Percentiles rank a stretch among this genome's conserved stretches.
These are phyloP conservation scores for Urochloa ruziziensis DNA, from an alignment of 176 grass and related monocot species.

Conservation along the genomic window DNA sequence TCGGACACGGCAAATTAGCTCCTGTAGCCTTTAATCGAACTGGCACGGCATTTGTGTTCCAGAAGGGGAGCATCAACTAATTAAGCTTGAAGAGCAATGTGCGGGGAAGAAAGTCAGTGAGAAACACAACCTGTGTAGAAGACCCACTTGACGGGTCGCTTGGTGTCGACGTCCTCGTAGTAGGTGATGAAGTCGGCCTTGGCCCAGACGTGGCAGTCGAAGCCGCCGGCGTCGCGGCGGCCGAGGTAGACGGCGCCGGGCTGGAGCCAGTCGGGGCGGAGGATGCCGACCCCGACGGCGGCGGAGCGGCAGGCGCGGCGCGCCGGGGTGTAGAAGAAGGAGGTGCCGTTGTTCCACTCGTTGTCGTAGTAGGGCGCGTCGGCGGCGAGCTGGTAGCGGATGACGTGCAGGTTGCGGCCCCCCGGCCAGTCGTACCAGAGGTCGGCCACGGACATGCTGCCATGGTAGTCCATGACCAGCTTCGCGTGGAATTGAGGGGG, in stretches of 20 bases:
- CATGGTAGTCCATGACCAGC: slow-evolving; percentile 38
- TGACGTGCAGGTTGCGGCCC: slow-evolving; percentile 66
- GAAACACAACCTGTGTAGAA: slow-evolving; percentile 52
- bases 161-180: slow-evolving; percentile 64
- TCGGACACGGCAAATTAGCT: not conserved
- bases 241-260: slow-evolving; percentile 57
- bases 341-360: slow-evolving; percentile 74
- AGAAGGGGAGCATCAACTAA: not conserved
- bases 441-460: slow-evolving; percentile 59
- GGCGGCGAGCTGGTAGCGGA: slow-evolving; percentile 51
- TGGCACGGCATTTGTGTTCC: not conserved
- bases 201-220: slow-evolving; percentile 56
- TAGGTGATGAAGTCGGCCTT: slow-evolving; percentile 78
- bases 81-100: not conserved
- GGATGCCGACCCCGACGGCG: slow-evolving; percentile 47
- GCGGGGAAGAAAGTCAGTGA: not conserved
- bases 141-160: slow-evolving; percentile 68
- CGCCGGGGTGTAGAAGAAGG: slow-evolving; percentile 58
- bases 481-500: slow-evolving; percentile 65
- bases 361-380: slow-evolving; percentile 52
- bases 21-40: not conserved
- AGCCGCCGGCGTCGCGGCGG: slow-evolving; percentile 34
- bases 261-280: slow-evolving; percentile 58
- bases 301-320: slow-evolving; percentile 32
- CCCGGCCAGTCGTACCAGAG: slow-evolving; percentile 86